Evolutionary conservation across 345 rosid species (phyloP).

Genomic region (Pseudoturritis turrita): DNA sequence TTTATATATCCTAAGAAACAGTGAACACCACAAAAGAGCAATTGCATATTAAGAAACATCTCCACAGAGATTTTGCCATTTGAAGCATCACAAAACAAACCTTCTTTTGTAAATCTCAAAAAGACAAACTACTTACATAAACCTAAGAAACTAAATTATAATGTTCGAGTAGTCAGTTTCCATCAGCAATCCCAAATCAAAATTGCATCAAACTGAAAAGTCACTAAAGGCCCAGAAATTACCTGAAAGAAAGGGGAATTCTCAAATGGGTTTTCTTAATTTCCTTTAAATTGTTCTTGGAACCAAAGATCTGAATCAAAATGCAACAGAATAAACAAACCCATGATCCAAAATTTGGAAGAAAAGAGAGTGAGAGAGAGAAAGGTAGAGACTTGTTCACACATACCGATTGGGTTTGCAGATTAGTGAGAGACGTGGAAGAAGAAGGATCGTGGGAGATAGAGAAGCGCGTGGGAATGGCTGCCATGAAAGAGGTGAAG

Average conservation of each 20-base stretch:
- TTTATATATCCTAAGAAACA: too few species aligned
- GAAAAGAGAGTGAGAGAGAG: not conserved
- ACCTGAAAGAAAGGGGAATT: slow-evolving; percentile 27
- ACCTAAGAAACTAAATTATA: not conserved
- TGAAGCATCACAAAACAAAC: slow-evolving; percentile 5
- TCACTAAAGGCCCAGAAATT: not conserved
- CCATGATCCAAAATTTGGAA: not conserved
- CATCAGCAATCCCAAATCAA: not conserved
- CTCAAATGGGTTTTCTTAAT: slow-evolving; percentile 19
- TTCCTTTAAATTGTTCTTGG: not conserved
- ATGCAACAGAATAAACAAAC: not conserved
- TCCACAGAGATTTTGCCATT: not conserved
- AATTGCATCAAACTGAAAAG: not conserved
- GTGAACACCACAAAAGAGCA: too few species aligned
- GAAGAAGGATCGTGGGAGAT: slow-evolving; percentile 19
- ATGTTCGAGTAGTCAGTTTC: not conserved
- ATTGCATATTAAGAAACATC: too few species aligned
- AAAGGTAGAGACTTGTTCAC: not conserved
- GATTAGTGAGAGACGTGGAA: slow-evolving; percentile 14
- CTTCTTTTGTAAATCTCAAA: not conserved
- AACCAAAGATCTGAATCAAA: slow-evolving; percentile 23
- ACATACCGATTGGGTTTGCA: slow-evolving; percentile 17
- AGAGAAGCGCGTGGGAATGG: slow-evolving; percentile 7
- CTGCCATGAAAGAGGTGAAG: slow-evolving; percentile 23
- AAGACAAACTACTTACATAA: not conserved